Base-by-base conservation (phyloP, 208 protist genomes). In the Leishmania tropica region DNA sequence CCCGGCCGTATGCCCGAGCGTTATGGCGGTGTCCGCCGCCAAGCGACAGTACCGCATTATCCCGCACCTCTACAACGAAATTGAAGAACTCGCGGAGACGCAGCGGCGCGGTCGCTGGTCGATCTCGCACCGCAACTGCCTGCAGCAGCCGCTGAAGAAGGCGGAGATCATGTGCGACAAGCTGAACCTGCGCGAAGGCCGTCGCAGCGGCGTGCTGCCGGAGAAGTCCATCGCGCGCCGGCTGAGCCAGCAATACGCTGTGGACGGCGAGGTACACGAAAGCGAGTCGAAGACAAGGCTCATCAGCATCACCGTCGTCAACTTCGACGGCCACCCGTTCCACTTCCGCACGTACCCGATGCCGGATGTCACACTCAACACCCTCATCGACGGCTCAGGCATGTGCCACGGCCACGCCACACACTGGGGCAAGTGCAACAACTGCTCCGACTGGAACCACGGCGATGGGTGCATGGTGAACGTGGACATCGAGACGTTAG, bases 281-380 rank as follows among this genome's bases (percentile, higher is more conserved):
- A 94, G 90, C 71, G 74, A 85, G 65, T 91, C 88, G 80, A 96
- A 96, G 79, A 94, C 89, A 37, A 94, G 92, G 86, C 58, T 91
- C n/a, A 96, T 98, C 75, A 96, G 94, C 87, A 89, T 98, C 76
- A 97, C 95, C 2, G 89, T 98, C 51, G 78, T 98, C 37, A 88
- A 88, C 68, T 96, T 98, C 65, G 95, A 96, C 67, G 95, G 95
- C 17, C 95, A 98, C 78, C 95, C 95, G 37, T 98, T 95, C 68
- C 92, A 97, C 87, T 96, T 98, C 80, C 92, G 95, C 53, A 79
- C 86, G 42, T 95, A 96, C 77, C 90, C 95, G n/a, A 96, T 96
- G 93, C 93, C 95, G 15, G 95, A 98, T 74, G 92, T 98, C 54
- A 97, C 95, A 54, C 92, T 96, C 60, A 98, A 98, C 82, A 96